Evolutionary conservation across 2,329 filamentous ascomycete species (phyloP), one percentile per base, ranked within the genome.

Genomic region (Colletotrichum chrysophilum): DNA sequence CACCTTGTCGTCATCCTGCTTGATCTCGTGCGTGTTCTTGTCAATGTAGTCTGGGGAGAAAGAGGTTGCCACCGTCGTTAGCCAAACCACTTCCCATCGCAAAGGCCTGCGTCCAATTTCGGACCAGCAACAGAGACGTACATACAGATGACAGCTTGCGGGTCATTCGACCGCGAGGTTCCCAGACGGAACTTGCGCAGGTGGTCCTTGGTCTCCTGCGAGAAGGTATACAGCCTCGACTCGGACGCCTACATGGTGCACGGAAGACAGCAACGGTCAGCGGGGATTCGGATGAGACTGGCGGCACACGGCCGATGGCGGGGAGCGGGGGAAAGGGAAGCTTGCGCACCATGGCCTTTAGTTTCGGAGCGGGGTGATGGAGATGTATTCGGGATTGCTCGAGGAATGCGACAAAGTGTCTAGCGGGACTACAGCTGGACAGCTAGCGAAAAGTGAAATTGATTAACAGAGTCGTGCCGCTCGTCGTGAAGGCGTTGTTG

Each of bases 111-210:
- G 13, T 55, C 61, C 24, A 3, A 3, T 58, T 26, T 14, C 55
- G 7, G 4, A 30, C 21, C 55, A 62, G 60, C 60, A 56, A 56
- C n/a, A 58, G 77, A 83, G 82, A 87, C 83, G 80, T 84, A 89
- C 93, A 86, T 94, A 98, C 97, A 98, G 80, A 99, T 98, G 77
- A 97, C 93, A 76, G 96, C 97, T 87, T 98, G 95, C 1, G 96
- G 94, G 62, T 94, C 93, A 83, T 94, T 96, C 68, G 95, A 93
- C 78, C 97, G 90, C 38, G 96, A 98, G 3, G 97, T 98, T 30
- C 94, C 92, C 32, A 99, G 90, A 66, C 97, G 94, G 88, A 99
- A 99, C 86, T 98, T 98, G 85, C 95, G 94, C 79, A 99, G 91
- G 82, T 96, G 93, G 79, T 96, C 93, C 86, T 94, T 97, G 61